Evolutionary conservation across 2,329 filamentous ascomycete genomes (phyloP).

Genomic region (Calonectria multiphialidica): DNA sequence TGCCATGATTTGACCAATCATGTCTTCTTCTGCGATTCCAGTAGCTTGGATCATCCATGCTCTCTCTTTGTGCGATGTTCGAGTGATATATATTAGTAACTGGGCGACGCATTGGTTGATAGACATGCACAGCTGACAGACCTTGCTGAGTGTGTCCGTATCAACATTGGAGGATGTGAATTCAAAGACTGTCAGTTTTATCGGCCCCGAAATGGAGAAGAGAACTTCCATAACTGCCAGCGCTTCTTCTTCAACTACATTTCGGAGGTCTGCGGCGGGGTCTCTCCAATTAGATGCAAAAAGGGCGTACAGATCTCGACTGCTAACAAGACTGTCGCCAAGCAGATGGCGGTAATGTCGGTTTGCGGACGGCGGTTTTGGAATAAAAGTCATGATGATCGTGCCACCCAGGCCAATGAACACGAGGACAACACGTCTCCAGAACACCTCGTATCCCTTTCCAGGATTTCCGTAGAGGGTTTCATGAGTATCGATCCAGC

Average conservation of each 20-base stretch:
- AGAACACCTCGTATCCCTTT: slow-evolving; percentile 24
- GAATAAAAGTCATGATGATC: slow-evolving; percentile 21
- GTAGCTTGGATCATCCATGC: slow-evolving; percentile 6
- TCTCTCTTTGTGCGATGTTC: neutral
- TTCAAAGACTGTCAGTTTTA: slow-evolving; percentile 19
- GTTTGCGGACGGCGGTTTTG: slow-evolving; percentile 25
- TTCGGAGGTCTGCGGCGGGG: slow-evolving; percentile 14
- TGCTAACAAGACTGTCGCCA: slow-evolving; percentile 17
- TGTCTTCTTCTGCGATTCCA: neutral
- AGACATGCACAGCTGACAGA: slow-evolving; percentile 18
- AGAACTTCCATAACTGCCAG: slow-evolving; percentile 16
- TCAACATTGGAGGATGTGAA: slow-evolving; percentile 25
- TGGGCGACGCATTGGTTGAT: slow-evolving; percentile 23
- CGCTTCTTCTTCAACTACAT: slow-evolving; percentile 16
- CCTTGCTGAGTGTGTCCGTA: slow-evolving; percentile 3
- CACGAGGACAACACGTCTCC: slow-evolving; percentile 20
- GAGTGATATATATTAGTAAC: slow-evolving; percentile 2
- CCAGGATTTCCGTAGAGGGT: slow-evolving; percentile 29
- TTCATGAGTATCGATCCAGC: slow-evolving; percentile 36
- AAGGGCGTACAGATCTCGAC: slow-evolving; percentile 22
- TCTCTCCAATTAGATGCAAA: slow-evolving; percentile 22
- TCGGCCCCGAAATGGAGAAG: slow-evolving; percentile 14
- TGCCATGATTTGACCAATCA: slow-evolving; percentile 25
- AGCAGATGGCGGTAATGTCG: slow-evolving; percentile 18
- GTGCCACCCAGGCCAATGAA: slow-evolving; percentile 16